A percentile compares a stretch with the other conserved stretches of the same genome.
Evolutionary conservation across 2,329 filamentous ascomycete species (phyloP).

Genomic region (Nemania abortiva): DNA sequence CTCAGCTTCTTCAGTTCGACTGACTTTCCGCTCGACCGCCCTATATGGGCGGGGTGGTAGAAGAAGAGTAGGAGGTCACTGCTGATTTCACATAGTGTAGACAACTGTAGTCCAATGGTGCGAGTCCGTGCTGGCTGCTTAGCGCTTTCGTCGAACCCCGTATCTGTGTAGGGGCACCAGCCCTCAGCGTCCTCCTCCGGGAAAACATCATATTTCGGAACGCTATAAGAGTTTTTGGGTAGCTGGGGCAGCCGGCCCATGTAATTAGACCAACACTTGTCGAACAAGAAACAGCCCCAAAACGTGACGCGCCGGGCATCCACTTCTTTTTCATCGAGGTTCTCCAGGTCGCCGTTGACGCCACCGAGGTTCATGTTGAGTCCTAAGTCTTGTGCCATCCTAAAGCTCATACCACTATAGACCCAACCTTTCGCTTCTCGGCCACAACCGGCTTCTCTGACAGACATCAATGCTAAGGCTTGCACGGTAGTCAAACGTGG

Average conservation of each 20-base stretch:
- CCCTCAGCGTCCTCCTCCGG: constrained; percentile 85
- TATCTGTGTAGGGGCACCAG: constrained; percentile 92
- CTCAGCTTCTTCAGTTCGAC: constrained; percentile 91
- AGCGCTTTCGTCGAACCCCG: constrained; percentile 77
- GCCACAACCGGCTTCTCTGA: constrained; percentile 93
- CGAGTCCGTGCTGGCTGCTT: constrained; percentile 86
- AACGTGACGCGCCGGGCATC: constrained; percentile 93
- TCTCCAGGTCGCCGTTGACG: constrained; percentile 67
- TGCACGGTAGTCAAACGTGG: constrained; percentile 91
- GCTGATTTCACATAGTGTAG: constrained; percentile 90
- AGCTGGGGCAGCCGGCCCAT: constrained; percentile 91
- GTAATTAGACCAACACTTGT: constrained; percentile 99
- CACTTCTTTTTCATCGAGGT: constrained; percentile 82
- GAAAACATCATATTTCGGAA: constrained; percentile 91
- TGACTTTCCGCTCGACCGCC: constrained; percentile 76
- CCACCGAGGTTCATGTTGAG: constrained; percentile 85
- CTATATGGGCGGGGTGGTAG: constrained; percentile 82
- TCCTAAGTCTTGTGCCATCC: constrained; percentile 95
- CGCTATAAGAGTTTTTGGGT: constrained; percentile 81
- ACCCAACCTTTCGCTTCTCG: constrained; percentile 97
- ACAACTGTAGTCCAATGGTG: constrained; percentile 83
- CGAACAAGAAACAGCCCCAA: constrained; percentile 98
- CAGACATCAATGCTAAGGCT: constrained; percentile 93
- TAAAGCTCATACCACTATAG: constrained; percentile 97
- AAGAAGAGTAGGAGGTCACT: constrained; percentile 90